Base-by-base conservation (phyloP, 441 rosid species). In the Rhodomyrtus psidioides region DNA sequence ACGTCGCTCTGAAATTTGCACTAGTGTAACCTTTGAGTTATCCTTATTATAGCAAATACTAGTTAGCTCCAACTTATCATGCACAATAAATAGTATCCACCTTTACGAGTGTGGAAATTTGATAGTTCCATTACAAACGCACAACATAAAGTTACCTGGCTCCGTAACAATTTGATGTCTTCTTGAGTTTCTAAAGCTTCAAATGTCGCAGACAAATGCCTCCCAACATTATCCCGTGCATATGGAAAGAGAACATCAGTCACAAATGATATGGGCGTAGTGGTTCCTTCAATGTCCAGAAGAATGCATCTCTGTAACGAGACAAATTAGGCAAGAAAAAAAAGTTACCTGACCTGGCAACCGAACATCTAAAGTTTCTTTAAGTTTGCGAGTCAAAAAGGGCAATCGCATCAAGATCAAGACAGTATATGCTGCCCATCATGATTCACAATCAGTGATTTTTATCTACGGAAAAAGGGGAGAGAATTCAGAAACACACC, bases 221-320 rank as follows among this genome's bases (percentile, higher is more conserved):
- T 97, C 79, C 92, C 96, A 86, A 96, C 98, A 87, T 95, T 96
- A 85, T 94, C 92, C 88, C 93, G 93, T 82, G 99, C 98, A 92
- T 95, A 96, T 12, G 99, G 99, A 91, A 93, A 96, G 84, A 96
- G 98, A 85, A 97, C 93, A 82, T 97, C 99, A 6, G 93, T 89
- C 88, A 96, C 99, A 85, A 95, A 97, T 74, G 98, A 91, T 90
- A 97, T 97, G 82, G 99, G 99, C n/a, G 99, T 96, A 5, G 99
- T 96, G 85, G 97, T 97, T 87, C 99, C 99, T 92, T 96, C 99
- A 62, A 96, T 96, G 89, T 96, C 99, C 54, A 97, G 98, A 89
- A 97, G 93, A 90, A 97, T 91, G 93, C 93, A 97, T 85, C 85
- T 90, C 99, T 96, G 95, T 90, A 86, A 88, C 83, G 89, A 87